Evolutionary conservation across 2,329 filamentous ascomycete species (phyloP), one percentile per base, ranked within the genome.

Genomic region (Exserohilum turcica): DNA sequence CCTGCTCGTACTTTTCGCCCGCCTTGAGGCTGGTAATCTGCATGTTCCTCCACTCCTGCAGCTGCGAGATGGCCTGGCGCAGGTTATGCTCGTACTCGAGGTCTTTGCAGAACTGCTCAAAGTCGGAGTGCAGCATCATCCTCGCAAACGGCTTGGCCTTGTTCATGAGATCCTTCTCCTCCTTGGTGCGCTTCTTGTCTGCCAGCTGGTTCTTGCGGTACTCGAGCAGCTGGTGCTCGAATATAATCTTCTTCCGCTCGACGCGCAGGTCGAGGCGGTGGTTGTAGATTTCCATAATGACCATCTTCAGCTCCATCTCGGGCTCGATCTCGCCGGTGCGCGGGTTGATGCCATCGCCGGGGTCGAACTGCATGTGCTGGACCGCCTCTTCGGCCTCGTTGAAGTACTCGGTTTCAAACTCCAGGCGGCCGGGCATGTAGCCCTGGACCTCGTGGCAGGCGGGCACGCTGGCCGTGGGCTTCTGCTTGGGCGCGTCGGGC

Each of bases 311-410:
- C 60, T 97, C 92, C 83, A 96, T 96, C 74, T 99, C 94, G 0
- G 94, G 92, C 66, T 99, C 94, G 52, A 95, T 80, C 69, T 95
- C 88, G 56, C 90, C 89, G 0, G 92, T 96, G 2, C 82, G 79
- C 1, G 89, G 87, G 68, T 96, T 96, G 62, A 96, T 82, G 52
- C 94, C 94, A 76, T 97, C 93, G 21, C 94, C 94, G 0, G 94
- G 93, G 52, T 97, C 93, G 68, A 99, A 99, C 60, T 95, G 90
- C 92, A 99, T 97, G 59, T 96, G 87, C 73, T 99, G 94, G 2
- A 99, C 94, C 0, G 93, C 93, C 76, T 97, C 95, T 77, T 99
- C 94, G 0, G 94, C 94, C 68, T 99, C 94, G 68, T 99, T 99
- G 68, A 93, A 90, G 71, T 96, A 94, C 68, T 99, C 94, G 0